Evolutionary conservation across 208 protist species (phyloP).

Genomic region (Crithidia thermophila): DNA sequence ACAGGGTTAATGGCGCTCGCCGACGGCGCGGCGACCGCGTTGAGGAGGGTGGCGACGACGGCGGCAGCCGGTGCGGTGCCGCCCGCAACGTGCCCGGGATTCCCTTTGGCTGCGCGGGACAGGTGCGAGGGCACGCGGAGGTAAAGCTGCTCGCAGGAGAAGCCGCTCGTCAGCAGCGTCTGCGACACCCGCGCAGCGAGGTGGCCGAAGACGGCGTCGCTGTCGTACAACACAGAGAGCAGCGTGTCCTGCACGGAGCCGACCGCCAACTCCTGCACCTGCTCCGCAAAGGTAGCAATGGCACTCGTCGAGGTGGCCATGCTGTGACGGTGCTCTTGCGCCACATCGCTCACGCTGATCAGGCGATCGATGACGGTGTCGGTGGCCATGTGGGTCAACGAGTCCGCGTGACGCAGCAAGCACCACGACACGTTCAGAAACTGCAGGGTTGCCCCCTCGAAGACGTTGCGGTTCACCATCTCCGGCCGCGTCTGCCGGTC

Average conservation of each 20-base stretch:
- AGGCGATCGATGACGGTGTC: conserved; percentile 33
- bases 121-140: conserved; percentile 26
- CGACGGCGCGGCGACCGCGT: too few species aligned
- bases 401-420: conserved; percentile 56
- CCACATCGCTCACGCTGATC: too few species aligned
- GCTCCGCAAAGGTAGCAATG: conserved; percentile 52
- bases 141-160: conserved; percentile 48
- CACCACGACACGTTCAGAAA: conserved; percentile 65
- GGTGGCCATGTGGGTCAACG: conserved; percentile 58
- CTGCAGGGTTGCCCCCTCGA: conserved; percentile 69
- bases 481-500: conserved; percentile 49
- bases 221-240: conserved; percentile 28
- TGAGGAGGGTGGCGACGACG: conserved; percentile 6
- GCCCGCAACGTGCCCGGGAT: background rate
- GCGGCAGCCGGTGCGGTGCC: background rate
- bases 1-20: background rate
- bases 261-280: conserved; percentile 57
- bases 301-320: too few species aligned
- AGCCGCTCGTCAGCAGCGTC: conserved; percentile 53
- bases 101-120: too few species aligned
- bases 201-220: background rate
- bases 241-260: conserved; percentile 58
- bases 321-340: too few species aligned
- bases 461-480: conserved; percentile 51
- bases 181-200: conserved; percentile 41